Evolutionary conservation across 2,329 filamentous ascomycete genomes (phyloP), one percentile per base, ranked within the genome.

Genomic region (Huntiella savannae): DNA sequence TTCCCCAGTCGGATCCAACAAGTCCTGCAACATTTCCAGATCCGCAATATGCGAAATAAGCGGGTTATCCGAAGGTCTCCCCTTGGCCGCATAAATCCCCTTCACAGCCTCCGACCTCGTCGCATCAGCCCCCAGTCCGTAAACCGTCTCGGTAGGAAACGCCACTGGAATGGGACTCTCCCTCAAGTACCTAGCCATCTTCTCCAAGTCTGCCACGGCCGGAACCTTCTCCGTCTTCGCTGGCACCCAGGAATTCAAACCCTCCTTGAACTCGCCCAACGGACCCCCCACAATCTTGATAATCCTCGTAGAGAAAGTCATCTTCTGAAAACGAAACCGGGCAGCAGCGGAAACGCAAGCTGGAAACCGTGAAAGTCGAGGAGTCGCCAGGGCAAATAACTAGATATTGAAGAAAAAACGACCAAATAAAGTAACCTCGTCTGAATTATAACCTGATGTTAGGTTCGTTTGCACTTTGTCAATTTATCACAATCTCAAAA

Each of bases 101-200:
- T 72, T 77, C 5, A 96, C 88, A 2, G 88, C 82, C 17, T 66
- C 68, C 55, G 79, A 85, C 55, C 85, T 75, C 19, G 87, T 96
- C 8, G 91, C 91, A 63, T 96, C 91, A 11, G 91, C 91, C n/a
- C 86, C 91, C 5, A 98, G 71, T 0, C 91, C 91, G 59, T 98
- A 98, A 1, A 98, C 91, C 0, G 91, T 98, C 63, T 98, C 91
- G 0, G 91, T 98, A 1, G 91, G 91, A 58, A 98, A 98, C 1
- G 84, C 91, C 41, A 98, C 85, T 4, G 91, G 91, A 3, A 71
- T 71, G 57, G 83, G 71, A 44, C 71, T 77, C 13, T 68, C 67
- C 44, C 67, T 71, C 33, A 94, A 66, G 52, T 77, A 69, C 10
- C 68, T 58, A 2, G 82, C 84, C 1, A 84, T 84, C 47, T 75